Percentiles rank a stretch among this genome's conserved stretches.
phyloP scores from a whole-genome alignment of 305 asterid species.

The Plantago lanceolata region DNA sequence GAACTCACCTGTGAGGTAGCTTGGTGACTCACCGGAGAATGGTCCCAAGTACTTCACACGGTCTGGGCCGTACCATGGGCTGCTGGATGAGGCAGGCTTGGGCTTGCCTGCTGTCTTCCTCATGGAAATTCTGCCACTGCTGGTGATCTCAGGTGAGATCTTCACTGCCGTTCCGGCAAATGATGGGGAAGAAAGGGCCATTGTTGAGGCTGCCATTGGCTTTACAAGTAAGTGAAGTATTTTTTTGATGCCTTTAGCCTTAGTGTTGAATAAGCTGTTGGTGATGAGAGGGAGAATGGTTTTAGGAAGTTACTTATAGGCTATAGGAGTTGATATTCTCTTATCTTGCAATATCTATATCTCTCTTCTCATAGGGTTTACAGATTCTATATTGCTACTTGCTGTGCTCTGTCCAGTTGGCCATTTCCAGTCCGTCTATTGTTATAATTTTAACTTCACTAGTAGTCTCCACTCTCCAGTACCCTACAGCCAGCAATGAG shows the following conservation, averaged over 20 bases:
- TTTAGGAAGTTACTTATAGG: slow-evolving; percentile 14
- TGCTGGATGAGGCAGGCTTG: slow-evolving; percentile 27
- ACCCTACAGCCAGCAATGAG: background rate
- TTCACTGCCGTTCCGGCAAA: slow-evolving; percentile 41
- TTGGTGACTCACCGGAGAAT: slow-evolving; percentile 47
- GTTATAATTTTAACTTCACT: background rate
- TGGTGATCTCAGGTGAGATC: slow-evolving; percentile 35
- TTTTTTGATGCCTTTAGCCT: slow-evolving; percentile 11
- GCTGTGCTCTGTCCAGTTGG: slow-evolving; percentile 11
- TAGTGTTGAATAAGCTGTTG: background rate
- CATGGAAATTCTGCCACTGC: slow-evolving; percentile 30
- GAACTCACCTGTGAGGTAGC: slow-evolving; percentile 43
- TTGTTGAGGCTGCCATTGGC: slow-evolving; percentile 39
- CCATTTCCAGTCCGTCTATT: slow-evolving; percentile 9
- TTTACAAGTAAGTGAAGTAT: slow-evolving; percentile 1
- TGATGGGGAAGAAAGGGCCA: slow-evolving; percentile 51
- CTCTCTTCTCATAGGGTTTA: slow-evolving; percentile 23
- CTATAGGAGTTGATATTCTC: slow-evolving; percentile 7
- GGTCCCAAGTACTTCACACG: slow-evolving; percentile 46
- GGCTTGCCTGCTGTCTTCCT: slow-evolving; percentile 32
- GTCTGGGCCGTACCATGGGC: slow-evolving; percentile 58
- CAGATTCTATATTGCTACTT: slow-evolving; percentile 10
- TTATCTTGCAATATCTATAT: slow-evolving; percentile 24
- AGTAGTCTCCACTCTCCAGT: background rate
- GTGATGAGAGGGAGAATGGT: background rate